These are phyloP conservation scores for Penicillium paxilli DNA, from an alignment of 495 filamentous ascomycete species.

Conservation along the genomic window DNA sequence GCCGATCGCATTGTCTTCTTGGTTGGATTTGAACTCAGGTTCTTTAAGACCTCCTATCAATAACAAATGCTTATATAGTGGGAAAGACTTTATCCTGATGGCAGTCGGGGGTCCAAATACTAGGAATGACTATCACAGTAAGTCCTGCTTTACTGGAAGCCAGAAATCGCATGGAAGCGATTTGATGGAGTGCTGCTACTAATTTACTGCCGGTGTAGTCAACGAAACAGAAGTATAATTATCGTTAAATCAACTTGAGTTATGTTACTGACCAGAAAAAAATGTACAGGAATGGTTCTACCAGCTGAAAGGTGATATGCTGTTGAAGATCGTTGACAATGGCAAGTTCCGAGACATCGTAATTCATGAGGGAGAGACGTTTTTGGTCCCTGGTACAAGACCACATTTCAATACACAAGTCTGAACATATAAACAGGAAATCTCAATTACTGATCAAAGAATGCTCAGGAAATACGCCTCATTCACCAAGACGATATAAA, in stretches of 20 bases:
- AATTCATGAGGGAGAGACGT: constrained; percentile 86
- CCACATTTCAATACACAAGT: neutral
- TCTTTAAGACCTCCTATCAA: constrained; percentile 83
- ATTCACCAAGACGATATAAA: constrained; percentile 58
- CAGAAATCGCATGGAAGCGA: neutral
- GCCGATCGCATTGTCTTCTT: constrained; percentile 7
- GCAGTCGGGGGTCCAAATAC: constrained; percentile 20
- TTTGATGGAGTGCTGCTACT: neutral
- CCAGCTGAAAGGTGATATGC: constrained; percentile 80
- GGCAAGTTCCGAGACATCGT: constrained; percentile 69
- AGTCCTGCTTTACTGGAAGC: neutral
- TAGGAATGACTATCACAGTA: constrained; percentile 22
- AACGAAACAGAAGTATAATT: constrained; percentile 59
- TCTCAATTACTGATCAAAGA: neutral
- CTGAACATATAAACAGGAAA: too few relatives aligned
- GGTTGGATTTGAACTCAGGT: constrained; percentile 79
- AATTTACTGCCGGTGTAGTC: constrained; percentile 41
- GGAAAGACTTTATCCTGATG: constrained; percentile 22
- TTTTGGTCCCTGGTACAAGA: constrained; percentile 61
- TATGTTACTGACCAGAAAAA: too few relatives aligned
- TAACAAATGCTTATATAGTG: constrained; percentile 81
- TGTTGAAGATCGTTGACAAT: constrained; percentile 72
- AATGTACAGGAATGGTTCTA: constrained; percentile 86
- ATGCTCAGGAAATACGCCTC: constrained; percentile 67
- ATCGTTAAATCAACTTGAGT: neutral